Base-by-base conservation (phyloP, 1,284 basidiomycete genomes). In the Paramarasmius palmivorus region DNA sequence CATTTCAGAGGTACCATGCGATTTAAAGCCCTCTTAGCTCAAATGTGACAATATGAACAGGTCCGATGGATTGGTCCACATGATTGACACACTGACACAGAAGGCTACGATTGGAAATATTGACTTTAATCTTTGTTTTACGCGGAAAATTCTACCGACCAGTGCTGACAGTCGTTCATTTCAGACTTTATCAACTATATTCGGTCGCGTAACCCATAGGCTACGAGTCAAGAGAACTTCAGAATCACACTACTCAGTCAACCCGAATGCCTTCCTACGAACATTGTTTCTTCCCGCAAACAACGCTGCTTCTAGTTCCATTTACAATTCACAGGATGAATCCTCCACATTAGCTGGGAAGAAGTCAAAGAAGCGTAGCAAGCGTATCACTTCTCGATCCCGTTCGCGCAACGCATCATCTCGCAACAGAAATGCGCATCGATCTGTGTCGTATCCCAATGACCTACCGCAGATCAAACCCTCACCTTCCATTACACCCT, bases 231-330 rank as follows among this genome's bases (percentile, higher is more conserved):
- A 44, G 22, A 46, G 14, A 42, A 55, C 4, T 37, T 37, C 22
- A 26, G 25, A 35, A 29, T 25, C 47, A 56, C 37, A 38, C 44
- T 47, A 50, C 52, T 60, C 56, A 57, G 70, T 53, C 59, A 65
- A 61, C 17, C 55, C 66, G 17, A 65, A 65, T 34, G 67, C 72
- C 5, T 83, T 88, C 59, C 72, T 88, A 14, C 73, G 77, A 26
- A 77, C 78, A 5, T 66, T 87, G 23, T 86, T 88, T 59, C 56
- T 80, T 36, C 67, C 73, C 32, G 61, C 60, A 35, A 35, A 22
- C 26, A 23, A 41, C 41, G 39, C 25, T 17, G 29, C 25, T 32
- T 29, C n/a, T 29, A 26, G 25, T n/a, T 46, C 44, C n/a, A 46
- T 46, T n/a, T 46, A 46, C 25, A 46, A 46, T 36, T 64, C 59